Evolutionary conservation across 345 rosid genomes (phyloP).

Genomic region (Syzygium aqueum): DNA sequence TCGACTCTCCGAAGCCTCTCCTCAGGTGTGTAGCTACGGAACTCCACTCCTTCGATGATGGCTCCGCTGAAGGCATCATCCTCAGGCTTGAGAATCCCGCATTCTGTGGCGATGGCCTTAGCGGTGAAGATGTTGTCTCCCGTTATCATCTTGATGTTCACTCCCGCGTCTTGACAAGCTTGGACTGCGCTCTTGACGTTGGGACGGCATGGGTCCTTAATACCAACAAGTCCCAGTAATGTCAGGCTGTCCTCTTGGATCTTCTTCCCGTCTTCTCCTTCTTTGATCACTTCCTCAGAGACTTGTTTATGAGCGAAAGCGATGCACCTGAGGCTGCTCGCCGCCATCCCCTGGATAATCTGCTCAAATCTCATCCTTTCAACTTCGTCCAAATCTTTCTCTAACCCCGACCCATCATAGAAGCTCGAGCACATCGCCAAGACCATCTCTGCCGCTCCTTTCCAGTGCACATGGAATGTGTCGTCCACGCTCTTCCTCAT

Average conservation of each 20-base stretch:
- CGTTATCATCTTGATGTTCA: constrained; percentile 62
- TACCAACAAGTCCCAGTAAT: constrained; percentile 54
- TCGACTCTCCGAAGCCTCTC: constrained; percentile 42
- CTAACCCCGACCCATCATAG: constrained; percentile 37
- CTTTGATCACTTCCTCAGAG: constrained; percentile 6
- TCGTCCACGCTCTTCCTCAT: constrained; percentile 21
- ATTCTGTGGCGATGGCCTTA: constrained; percentile 63
- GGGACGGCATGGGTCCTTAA: constrained; percentile 60
- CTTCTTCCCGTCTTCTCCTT: constrained; percentile 6
- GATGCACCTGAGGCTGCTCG: constrained; percentile 57
- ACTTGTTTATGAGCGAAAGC: constrained; percentile 50
- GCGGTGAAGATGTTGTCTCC: constrained; percentile 74
- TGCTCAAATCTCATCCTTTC: constrained; percentile 24
- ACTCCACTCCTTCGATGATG: constrained; percentile 55
- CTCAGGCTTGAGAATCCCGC: constrained; percentile 44
- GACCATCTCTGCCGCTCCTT: constrained; percentile 77
- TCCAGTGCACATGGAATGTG: constrained; percentile 52
- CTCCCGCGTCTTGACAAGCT: constrained; percentile 62
- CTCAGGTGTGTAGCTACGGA: constrained; percentile 30
- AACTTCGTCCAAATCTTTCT: constrained; percentile 12
- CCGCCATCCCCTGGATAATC: constrained; percentile 56
- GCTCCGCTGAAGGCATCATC: constrained; percentile 19
- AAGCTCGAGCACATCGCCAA: constrained; percentile 53
- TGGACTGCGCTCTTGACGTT: constrained; percentile 57
- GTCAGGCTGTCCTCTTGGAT: constrained; percentile 30